These are phyloP conservation scores for Epichloe scottii DNA, from an alignment of 2,329 filamentous ascomycete genomes.

Conservation along the genomic window DNA sequence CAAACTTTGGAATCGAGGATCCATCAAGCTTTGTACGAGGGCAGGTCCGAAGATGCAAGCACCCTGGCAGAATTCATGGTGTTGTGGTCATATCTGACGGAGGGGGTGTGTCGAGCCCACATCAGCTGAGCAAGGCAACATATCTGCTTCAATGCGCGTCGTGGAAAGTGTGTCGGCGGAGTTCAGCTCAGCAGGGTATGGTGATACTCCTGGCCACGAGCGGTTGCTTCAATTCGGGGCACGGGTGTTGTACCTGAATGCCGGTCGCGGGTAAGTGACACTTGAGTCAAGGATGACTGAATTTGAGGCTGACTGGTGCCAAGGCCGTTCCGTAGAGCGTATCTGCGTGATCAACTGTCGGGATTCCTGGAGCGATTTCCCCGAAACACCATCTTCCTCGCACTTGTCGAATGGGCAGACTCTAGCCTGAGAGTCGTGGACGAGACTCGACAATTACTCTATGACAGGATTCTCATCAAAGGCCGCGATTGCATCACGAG, in stretches of 20 bases:
- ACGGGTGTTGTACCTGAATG: conserved; percentile 53
- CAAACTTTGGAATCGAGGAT: conserved; percentile 40
- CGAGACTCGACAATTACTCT: conserved; percentile 56
- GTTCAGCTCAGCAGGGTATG: conserved; percentile 25
- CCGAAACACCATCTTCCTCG: conserved; percentile 62
- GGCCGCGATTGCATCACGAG: conserved; percentile 29
- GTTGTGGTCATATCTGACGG: conserved; percentile 54
- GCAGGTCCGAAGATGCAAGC: conserved; percentile 34
- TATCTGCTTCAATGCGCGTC: conserved; percentile 34
- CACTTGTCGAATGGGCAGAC: conserved; percentile 62
- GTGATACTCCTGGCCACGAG: conserved; percentile 37
- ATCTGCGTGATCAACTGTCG: conserved; percentile 49
- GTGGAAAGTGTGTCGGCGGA: conserved; percentile 30
- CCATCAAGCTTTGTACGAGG: conserved; percentile 42
- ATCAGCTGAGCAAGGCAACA: conserved; percentile 39
- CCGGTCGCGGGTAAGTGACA: conserved; percentile 38
- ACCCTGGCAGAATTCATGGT: conserved; percentile 49
- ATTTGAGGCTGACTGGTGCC: background rate
- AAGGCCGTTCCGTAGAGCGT: conserved; percentile 54
- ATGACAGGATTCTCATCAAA: conserved; percentile 33
- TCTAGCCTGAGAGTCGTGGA: conserved; percentile 61
- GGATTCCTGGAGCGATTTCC: conserved; percentile 55
- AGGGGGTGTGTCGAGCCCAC: conserved; percentile 27
- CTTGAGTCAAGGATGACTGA: background rate
- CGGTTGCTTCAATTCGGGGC: conserved; percentile 56